Conservation (phyloP, 345 rosid species). For the Eucalyptus albens region DNA sequence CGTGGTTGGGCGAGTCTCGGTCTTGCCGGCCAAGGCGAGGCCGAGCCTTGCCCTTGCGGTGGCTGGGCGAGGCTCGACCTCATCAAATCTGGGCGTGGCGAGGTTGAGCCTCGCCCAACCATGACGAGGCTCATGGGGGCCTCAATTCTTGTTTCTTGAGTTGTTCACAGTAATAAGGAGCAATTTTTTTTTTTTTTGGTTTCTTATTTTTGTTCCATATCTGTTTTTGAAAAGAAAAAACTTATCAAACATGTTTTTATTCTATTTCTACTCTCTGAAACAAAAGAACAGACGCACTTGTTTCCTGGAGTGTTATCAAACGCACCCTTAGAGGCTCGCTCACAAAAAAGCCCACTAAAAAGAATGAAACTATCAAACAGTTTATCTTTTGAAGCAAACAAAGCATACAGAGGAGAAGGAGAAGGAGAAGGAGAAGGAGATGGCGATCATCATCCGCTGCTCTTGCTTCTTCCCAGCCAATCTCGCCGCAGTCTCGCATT, state of each 20-base stretch:
- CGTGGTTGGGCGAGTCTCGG: no score
- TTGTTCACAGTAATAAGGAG: accelerated
- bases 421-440: background rate
- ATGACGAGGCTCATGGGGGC: no score
- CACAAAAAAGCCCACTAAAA: background rate
- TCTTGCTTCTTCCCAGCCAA: slow-evolving; percentile 26
- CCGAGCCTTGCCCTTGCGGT: no score
- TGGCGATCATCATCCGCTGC: slow-evolving; percentile 47
- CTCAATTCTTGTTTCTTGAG: no score
- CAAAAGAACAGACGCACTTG: accelerated
- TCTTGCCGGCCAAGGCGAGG: no score
- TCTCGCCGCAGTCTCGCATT: slow-evolving; percentile 8
- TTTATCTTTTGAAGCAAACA: background rate
- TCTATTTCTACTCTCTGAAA: accelerated
- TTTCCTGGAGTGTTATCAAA: no score
- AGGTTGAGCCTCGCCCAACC: no score
- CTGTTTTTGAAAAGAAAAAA: no score
- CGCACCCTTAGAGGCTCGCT: accelerated
- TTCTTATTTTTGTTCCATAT: accelerated
- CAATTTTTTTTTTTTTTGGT: no score
- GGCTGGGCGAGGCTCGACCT: no score
- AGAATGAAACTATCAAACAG: background rate
- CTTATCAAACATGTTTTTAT: accelerated
- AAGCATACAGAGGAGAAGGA: no score
- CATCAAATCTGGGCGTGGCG: no score